phyloP scores from a whole-genome alignment of 2,329 filamentous ascomycete genomes.

The Aspergillus texensis region DNA sequence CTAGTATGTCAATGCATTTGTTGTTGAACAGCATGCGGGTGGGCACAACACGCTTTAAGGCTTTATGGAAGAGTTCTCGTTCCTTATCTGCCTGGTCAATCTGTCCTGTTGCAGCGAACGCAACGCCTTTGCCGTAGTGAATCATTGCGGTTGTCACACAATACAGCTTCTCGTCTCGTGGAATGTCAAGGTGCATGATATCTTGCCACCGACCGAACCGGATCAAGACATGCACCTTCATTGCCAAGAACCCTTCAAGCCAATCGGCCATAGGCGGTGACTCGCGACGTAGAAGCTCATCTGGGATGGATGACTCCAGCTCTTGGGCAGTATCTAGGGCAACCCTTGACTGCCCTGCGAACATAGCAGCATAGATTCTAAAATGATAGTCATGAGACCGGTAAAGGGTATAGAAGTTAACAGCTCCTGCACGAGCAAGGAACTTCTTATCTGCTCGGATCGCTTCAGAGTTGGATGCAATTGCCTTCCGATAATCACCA shows the following conservation, averaged over 20 bases:
- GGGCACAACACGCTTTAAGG: slow-evolving; percentile 56
- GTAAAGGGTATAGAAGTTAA: slow-evolving; percentile 77
- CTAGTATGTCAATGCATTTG: slow-evolving; percentile 64
- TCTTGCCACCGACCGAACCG: slow-evolving; percentile 75
- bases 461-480: slow-evolving; percentile 68
- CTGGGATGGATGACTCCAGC: slow-evolving; percentile 65
- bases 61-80: slow-evolving; percentile 54
- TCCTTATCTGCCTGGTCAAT: slow-evolving; percentile 59
- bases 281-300: slow-evolving; percentile 63
- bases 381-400: slow-evolving; percentile 76
- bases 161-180: slow-evolving; percentile 63
- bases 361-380: slow-evolving; percentile 76
- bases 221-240: slow-evolving; percentile 70
- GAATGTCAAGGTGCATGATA: slow-evolving; percentile 59
- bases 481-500: slow-evolving; percentile 69
- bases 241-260: slow-evolving; percentile 70
- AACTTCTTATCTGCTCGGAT: slow-evolving; percentile 70
- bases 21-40: slow-evolving; percentile 72
- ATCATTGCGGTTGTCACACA: slow-evolving; percentile 69
- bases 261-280: slow-evolving; percentile 78
- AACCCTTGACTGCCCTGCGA: slow-evolving; percentile 65
- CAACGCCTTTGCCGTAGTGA: slow-evolving; percentile 70
- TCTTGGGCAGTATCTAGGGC: slow-evolving; percentile 63
- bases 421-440: slow-evolving; percentile 58
- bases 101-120: slow-evolving; percentile 61